A percentile compares a stretch with the other conserved stretches of the same genome.
Evolutionary conservation across 2,329 filamentous ascomycete genomes (phyloP).

Genomic region (Lecanicillium sp.): DNA sequence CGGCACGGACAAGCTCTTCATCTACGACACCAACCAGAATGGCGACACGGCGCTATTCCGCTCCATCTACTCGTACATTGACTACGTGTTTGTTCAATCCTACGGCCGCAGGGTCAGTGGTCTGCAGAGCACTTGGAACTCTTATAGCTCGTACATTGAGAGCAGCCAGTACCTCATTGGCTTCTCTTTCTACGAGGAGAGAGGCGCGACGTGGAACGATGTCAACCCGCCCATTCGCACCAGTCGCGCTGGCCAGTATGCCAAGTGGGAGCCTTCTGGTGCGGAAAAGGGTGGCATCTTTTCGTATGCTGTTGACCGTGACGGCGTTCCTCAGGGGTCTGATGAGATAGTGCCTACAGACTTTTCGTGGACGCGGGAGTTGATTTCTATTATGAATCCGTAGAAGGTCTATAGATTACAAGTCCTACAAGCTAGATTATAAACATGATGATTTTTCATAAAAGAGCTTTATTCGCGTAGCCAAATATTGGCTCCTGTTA

Average conservation of each 20-base stretch:
- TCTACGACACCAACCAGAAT: slow-evolving; percentile 7
- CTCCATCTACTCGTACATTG: slow-evolving; percentile 4
- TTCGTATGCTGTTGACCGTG: slow-evolving; percentile 8
- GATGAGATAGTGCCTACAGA: slow-evolving; percentile 2
- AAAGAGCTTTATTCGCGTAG: no score
- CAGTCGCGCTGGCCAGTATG: slow-evolving; percentile 6
- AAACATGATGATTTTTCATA: no score
- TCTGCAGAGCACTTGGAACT: slow-evolving; percentile 4
- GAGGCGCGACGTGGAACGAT: slow-evolving; percentile 4
- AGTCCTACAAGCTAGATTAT: no score
- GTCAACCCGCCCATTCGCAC: slow-evolving; percentile 3
- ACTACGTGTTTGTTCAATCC: slow-evolving; percentile 7
- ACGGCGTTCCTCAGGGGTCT: slow-evolving; percentile 4
- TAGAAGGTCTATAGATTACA: no score
- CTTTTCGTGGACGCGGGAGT: slow-evolving; percentile 2
- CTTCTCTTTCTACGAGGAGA: slow-evolving; percentile 8
- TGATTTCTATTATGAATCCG: slow-evolving; percentile 8
- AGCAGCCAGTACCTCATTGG: slow-evolving; percentile 8
- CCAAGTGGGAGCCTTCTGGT: slow-evolving; percentile 7
- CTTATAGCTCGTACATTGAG: slow-evolving; percentile 2
- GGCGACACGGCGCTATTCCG: slow-evolving; percentile 5
- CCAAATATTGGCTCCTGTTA: no score
- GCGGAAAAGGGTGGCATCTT: slow-evolving; percentile 8
- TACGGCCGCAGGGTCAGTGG: slow-evolving; percentile 6
- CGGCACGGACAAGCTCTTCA: slow-evolving; percentile 5